Conservation (phyloP, 345 rosid species). For the Luvunga scandens region DNA sequence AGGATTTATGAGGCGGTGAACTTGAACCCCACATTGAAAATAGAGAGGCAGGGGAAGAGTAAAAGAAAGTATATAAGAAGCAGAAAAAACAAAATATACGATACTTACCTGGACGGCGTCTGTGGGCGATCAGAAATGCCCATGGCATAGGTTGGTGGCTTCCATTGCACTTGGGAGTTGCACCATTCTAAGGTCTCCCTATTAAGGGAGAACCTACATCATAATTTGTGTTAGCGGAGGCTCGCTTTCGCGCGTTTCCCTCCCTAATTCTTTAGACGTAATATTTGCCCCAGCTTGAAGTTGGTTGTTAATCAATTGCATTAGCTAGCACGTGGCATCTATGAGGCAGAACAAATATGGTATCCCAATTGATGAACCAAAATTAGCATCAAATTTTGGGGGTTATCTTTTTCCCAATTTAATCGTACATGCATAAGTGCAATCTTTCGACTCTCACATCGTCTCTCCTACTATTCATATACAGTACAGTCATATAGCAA, state of each 20-base stretch:
- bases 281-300: too few relatives aligned
- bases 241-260: conserved; percentile 21
- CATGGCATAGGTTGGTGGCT: not conserved
- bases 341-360: too few relatives aligned
- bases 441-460: too few relatives aligned
- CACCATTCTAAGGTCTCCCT: not conserved
- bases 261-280: not conserved
- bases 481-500: too few relatives aligned
- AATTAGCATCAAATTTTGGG: too few relatives aligned
- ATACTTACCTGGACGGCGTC: not conserved
- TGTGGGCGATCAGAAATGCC: not conserved
- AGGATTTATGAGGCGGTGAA: not conserved
- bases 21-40: not conserved
- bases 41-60: not conserved
- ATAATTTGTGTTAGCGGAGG: conserved; percentile 29
- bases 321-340: too few relatives aligned
- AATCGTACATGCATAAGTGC: too few relatives aligned
- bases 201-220: conserved; percentile 28
- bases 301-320: too few relatives aligned
- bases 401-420: too few relatives aligned
- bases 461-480: too few relatives aligned
- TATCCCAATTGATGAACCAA: too few relatives aligned
- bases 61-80: not conserved
- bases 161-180: not conserved
- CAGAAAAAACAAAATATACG: rapidly evolving